Conservation (phyloP, 140 eudicot genomes). For the Ambrosia hybrid region DNA sequence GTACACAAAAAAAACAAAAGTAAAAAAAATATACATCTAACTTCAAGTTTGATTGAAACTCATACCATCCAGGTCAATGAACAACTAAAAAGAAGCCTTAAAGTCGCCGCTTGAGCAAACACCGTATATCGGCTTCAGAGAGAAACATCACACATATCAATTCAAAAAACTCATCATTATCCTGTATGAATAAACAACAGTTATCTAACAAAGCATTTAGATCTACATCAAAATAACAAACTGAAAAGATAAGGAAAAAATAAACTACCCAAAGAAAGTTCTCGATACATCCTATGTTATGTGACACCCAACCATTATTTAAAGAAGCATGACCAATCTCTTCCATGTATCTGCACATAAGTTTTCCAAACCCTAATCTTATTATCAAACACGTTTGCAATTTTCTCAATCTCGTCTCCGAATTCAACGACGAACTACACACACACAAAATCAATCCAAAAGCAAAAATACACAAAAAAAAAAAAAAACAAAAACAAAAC, state of each 20-base stretch:
- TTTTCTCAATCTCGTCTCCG: too few relatives aligned
- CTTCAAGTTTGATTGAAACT: neutral
- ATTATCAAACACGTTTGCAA: too few relatives aligned
- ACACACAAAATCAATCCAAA: too few relatives aligned
- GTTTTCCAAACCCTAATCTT: neutral
- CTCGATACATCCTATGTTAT: slow-evolving; percentile 82
- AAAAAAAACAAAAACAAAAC: too few relatives aligned
- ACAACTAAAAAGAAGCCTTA: slow-evolving; percentile 79
- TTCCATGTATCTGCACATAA: slow-evolving; percentile 67
- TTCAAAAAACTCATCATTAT: slow-evolving; percentile 91
- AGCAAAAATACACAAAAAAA: too few relatives aligned
- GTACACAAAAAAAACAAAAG: neutral
- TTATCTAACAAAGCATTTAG: too few relatives aligned
- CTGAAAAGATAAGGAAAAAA: neutral
- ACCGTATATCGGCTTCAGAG: slow-evolving; percentile 39
- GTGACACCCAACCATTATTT: slow-evolving; percentile 74
- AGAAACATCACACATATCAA: slow-evolving; percentile 78
- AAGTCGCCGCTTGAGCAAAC: slow-evolving; percentile 66
- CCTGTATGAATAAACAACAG: slow-evolving; percentile 46
- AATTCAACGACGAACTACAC: too few relatives aligned
- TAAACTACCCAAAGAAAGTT: slow-evolving; percentile 67
- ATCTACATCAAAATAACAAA: slow-evolving; percentile 18
- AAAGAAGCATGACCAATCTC: slow-evolving; percentile 61
- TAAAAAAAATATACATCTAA: neutral
- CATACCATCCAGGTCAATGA: slow-evolving; percentile 87